Evolutionary conservation across 768 basidiomycete species (phyloP).

Genomic region (Exidia glandulosa): DNA sequence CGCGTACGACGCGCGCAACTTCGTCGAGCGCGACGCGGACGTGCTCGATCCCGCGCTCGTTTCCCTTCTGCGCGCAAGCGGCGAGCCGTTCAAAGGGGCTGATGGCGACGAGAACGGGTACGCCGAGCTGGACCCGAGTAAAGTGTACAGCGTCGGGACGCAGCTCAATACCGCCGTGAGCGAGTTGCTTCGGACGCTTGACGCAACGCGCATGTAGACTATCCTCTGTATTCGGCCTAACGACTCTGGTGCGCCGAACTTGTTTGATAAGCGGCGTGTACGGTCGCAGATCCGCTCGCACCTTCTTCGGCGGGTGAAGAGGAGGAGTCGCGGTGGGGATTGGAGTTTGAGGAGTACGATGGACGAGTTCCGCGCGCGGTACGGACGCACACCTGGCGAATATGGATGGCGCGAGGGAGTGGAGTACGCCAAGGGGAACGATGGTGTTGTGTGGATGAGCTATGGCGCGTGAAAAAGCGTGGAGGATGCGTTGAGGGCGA

Average conservation of each 20-base stretch:
- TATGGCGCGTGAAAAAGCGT: too few relatives aligned
- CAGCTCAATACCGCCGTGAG: constrained; percentile 73
- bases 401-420: constrained; percentile 69
- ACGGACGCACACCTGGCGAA: constrained; percentile 64
- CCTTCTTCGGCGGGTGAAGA: constrained; percentile 55
- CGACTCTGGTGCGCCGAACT: constrained; percentile 80
- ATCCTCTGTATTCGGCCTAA: constrained; percentile 79
- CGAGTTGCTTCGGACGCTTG: constrained; percentile 52
- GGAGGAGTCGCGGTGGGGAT: constrained; percentile 44
- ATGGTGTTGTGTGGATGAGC: constrained; percentile 48
- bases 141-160: constrained; percentile 71
- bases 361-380: constrained; percentile 60
- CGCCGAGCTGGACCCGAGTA: constrained; percentile 51
- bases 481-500: too few relatives aligned
- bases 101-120: constrained; percentile 34
- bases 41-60: constrained; percentile 77
- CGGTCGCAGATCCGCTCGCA: constrained; percentile 70
- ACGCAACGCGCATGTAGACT: constrained; percentile 58
- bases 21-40: constrained; percentile 67
- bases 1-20: constrained; percentile 58
- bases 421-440: constrained; percentile 59
- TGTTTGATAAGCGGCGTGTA: constrained; percentile 83
- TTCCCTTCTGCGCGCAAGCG: constrained; percentile 57
- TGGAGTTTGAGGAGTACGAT: constrained; percentile 53
- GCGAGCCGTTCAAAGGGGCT: constrained; percentile 44